Percentiles rank a stretch among this genome's conserved stretches.
Evolutionary conservation across 441 rosid genomes (phyloP).

Genomic region (Metrosideros polymorpha): DNA sequence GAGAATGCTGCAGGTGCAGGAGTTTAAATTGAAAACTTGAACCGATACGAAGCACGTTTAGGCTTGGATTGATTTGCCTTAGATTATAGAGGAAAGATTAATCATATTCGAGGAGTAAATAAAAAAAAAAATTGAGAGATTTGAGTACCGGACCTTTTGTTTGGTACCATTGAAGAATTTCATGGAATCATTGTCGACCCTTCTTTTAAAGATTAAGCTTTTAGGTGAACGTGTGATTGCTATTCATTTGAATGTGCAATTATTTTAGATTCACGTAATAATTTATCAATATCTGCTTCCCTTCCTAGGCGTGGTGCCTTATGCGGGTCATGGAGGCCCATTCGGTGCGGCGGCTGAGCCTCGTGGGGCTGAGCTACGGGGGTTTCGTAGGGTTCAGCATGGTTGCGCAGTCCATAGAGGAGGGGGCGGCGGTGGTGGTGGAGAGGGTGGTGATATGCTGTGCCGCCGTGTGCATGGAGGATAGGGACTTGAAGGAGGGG

Average conservation of each 20-base stretch:
- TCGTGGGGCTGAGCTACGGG: slow-evolving; percentile 6
- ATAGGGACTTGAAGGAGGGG: slow-evolving; percentile 6
- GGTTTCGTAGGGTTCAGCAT: slow-evolving; percentile 10
- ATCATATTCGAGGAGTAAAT: background rate
- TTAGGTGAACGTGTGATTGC: background rate
- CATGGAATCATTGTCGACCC: background rate
- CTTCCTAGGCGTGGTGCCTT: background rate
- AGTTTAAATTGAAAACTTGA: background rate
- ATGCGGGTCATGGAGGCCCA: slow-evolving; percentile 5
- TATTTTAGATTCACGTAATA: background rate
- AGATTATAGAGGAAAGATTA: background rate
- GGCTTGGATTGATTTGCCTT: background rate
- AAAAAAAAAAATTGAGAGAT: no score
- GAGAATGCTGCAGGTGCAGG: background rate
- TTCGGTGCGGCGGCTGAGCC: slow-evolving; percentile 5
- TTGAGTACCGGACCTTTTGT: no score
- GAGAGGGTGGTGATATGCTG: slow-evolving; percentile 5
- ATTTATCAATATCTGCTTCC: background rate
- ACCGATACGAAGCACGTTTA: background rate
- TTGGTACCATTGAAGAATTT: no score
- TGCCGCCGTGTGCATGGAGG: slow-evolving; percentile 12
- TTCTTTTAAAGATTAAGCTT: background rate
- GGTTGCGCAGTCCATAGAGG: slow-evolving; percentile 4
- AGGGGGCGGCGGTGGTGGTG: slow-evolving; percentile 4
- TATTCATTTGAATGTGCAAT: background rate